These are phyloP conservation scores for Penicillium odoratum DNA, from an alignment of 495 filamentous ascomycete genomes.

Conservation along the genomic window DNA sequence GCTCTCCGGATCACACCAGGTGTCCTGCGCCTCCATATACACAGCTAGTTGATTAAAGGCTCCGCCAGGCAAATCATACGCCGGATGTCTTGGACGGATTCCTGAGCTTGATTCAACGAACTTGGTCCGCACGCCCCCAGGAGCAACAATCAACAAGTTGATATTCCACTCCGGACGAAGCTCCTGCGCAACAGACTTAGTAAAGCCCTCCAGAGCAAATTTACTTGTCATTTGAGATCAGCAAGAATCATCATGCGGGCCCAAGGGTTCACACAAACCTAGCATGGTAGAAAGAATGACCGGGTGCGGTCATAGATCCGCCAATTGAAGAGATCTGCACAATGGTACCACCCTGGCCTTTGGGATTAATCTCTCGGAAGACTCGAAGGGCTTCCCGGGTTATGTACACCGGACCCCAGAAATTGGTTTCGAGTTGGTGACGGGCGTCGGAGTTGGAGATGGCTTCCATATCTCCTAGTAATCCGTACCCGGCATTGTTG, in stretches of 20 bases:
- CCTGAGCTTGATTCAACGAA: conserved; percentile 21
- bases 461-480: conserved; percentile 47
- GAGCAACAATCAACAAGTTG: conserved; percentile 23
- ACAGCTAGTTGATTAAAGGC: conserved; percentile 19
- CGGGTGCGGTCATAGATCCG: conserved; percentile 47
- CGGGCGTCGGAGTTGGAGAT: conserved; percentile 37
- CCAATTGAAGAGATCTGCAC: conserved; percentile 56
- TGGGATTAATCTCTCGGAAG: conserved; percentile 14
- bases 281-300: conserved; percentile 54
- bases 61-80: conserved; percentile 19
- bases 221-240: conserved; percentile 30
- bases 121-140: conserved; percentile 27
- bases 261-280: conserved; percentile 14
- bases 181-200: conserved; percentile 52
- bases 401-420: conserved; percentile 45
- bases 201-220: conserved; percentile 58
- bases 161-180: conserved; percentile 50
- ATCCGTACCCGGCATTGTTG: conserved; percentile 57
- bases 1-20: conserved; percentile 26
- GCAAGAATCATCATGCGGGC: too few relatives aligned
- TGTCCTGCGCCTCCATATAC: conserved; percentile 17
- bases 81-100: conserved; percentile 17
- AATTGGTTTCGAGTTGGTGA: conserved; percentile 51
- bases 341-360: conserved; percentile 48
- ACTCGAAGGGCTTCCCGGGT: conserved; percentile 36